Evolutionary conservation across 768 basidiomycete species (phyloP).

Genomic region (Galerina marginata): DNA sequence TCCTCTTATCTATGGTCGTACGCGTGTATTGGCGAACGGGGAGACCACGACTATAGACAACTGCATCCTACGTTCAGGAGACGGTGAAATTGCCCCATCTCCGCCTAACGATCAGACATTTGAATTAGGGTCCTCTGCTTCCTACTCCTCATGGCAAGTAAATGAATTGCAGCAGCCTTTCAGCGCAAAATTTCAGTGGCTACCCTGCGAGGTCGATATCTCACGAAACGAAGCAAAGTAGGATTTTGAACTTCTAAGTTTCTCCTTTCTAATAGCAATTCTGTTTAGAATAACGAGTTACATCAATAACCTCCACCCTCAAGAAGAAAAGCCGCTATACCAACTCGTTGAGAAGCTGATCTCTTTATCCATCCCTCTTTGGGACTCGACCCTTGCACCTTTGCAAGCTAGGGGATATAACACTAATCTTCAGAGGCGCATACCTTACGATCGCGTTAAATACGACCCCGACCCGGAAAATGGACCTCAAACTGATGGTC

Average conservation of each 20-base stretch:
- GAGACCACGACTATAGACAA: constrained; percentile 25
- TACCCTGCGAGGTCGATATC: constrained; percentile 36
- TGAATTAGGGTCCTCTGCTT: background rate
- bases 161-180: constrained; percentile 14
- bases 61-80: constrained; percentile 28
- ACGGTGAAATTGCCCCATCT: constrained; percentile 22
- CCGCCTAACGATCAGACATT: constrained; percentile 14
- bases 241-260: background rate
- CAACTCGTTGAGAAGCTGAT: constrained; percentile 32
- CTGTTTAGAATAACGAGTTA: constrained; percentile 39
- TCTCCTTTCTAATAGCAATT: background rate
- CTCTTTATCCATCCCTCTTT: constrained; percentile 35
- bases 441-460: constrained; percentile 11
- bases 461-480: constrained; percentile 24
- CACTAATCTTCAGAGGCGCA: constrained; percentile 12
- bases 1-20: constrained; percentile 42
- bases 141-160: background rate
- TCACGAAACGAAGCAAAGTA: constrained; percentile 27
- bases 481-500: constrained; percentile 17
- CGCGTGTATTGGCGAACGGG: constrained; percentile 24
- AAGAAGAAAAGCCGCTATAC: constrained; percentile 29
- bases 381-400: constrained; percentile 32
- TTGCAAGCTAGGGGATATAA: background rate
- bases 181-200: constrained; percentile 34
- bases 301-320: constrained; percentile 49